These are phyloP conservation scores for Kwoniella botswanensis DNA, from an alignment of 768 basidiomycete species.

Conservation along the genomic window DNA sequence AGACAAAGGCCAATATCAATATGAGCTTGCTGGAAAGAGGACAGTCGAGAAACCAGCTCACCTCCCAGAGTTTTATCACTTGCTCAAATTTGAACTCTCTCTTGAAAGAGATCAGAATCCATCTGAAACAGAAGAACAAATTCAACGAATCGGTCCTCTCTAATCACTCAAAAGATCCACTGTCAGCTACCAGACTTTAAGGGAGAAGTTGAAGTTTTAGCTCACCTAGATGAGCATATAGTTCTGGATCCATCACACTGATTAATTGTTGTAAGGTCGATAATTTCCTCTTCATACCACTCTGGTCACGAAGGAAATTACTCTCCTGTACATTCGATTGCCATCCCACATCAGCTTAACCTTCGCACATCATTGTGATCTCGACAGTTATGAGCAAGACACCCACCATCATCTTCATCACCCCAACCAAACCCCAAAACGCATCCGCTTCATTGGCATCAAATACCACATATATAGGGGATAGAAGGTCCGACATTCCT, in stretches of 20 bases:
- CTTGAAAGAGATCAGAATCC: slow-evolving; percentile 80
- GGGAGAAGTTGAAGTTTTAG: background rate
- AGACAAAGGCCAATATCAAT: too few species aligned
- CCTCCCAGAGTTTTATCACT: slow-evolving; percentile 89
- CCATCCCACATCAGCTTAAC: slow-evolving; percentile 1
- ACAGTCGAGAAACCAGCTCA: slow-evolving; percentile 28
- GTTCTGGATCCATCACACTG: slow-evolving; percentile 90
- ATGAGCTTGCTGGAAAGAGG: background rate
- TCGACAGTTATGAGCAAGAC: background rate
- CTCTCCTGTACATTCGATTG: slow-evolving; percentile 68
- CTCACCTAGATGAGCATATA: slow-evolving; percentile 86
- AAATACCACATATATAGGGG: slow-evolving; percentile 91
- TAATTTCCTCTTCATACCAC: slow-evolving; percentile 95
- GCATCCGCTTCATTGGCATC: slow-evolving; percentile 85
- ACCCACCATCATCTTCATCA: slow-evolving; percentile 93
- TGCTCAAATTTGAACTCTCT: slow-evolving; percentile 94
- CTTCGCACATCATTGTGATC: background rate
- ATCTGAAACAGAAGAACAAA: slow-evolving; percentile 98
- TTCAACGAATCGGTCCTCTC: slow-evolving; percentile 88
- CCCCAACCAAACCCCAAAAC: slow-evolving; percentile 94
- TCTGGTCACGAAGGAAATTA: slow-evolving; percentile 95
- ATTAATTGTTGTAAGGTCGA: slow-evolving; percentile 87
- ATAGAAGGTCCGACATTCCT: slow-evolving; percentile 93
- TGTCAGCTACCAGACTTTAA: background rate
- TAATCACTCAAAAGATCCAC: slow-evolving; percentile 53